Evolutionary conservation across 2,329 filamentous ascomycete species (phyloP).

Genomic region (Pyricularia pennisetigena): DNA sequence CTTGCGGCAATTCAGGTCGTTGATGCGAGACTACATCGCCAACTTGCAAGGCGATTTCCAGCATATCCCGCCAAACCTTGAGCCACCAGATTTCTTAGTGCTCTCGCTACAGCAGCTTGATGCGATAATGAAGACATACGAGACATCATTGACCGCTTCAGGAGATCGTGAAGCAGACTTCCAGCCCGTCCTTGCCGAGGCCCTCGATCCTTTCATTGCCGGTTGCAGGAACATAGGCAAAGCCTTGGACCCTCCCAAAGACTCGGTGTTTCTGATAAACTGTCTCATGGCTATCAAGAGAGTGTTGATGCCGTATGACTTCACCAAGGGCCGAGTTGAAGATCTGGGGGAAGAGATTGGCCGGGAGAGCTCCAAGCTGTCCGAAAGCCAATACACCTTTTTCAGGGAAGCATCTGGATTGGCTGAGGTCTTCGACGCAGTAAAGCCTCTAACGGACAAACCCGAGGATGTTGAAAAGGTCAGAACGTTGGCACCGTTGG

Average conservation of each 20-base stretch:
- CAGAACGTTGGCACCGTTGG: constrained; percentile 42
- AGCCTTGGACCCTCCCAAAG: constrained; percentile 46
- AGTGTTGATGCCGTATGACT: constrained; percentile 49
- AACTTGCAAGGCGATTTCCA: constrained; percentile 64
- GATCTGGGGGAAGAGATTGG: constrained; percentile 48
- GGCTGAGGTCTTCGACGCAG: constrained; percentile 47
- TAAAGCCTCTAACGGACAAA: constrained; percentile 29
- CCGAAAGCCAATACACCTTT: constrained; percentile 59
- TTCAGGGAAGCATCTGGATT: constrained; percentile 70
- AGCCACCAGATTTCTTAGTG: constrained; percentile 68
- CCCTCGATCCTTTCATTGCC: constrained; percentile 76
- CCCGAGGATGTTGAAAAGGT: constrained; percentile 45
- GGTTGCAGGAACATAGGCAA: constrained; percentile 63
- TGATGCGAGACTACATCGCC: constrained; percentile 72
- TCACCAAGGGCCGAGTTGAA: constrained; percentile 45
- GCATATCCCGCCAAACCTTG: constrained; percentile 60
- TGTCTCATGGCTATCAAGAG: constrained; percentile 51
- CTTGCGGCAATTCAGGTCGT: constrained; percentile 69
- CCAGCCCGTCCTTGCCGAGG: constrained; percentile 62
- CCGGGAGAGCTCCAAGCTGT: constrained; percentile 45
- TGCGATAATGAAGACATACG: constrained; percentile 76
- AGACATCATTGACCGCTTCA: constrained; percentile 61
- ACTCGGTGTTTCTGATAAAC: constrained; percentile 64
- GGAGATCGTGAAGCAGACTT: constrained; percentile 59
- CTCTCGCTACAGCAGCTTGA: constrained; percentile 72